These are phyloP conservation scores for Moricandia moricandioides DNA, from an alignment of 345 rosid genomes.

Conservation along the genomic window DNA sequence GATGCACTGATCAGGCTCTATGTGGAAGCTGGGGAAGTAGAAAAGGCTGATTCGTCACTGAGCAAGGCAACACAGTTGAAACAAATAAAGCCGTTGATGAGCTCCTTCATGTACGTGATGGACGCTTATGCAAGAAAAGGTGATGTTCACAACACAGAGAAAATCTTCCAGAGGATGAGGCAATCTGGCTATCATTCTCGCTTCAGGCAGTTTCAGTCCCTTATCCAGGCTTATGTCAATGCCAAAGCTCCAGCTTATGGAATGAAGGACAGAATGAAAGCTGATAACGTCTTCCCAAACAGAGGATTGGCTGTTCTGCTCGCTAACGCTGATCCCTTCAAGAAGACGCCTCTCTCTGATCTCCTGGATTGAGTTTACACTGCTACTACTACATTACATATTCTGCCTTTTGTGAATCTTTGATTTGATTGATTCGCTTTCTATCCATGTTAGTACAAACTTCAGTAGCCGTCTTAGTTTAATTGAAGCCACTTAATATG, in stretches of 20 bases:
- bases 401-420: conserved; percentile 16
- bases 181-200: conserved; percentile 65
- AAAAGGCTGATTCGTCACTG: conserved; percentile 69
- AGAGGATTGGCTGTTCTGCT: conserved; percentile 49
- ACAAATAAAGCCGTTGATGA: conserved; percentile 53
- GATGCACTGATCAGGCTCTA: conserved; percentile 74
- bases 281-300: conserved; percentile 72
- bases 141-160: conserved; percentile 81
- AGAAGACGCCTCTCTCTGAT: conserved; percentile 66
- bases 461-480: conserved; percentile 7
- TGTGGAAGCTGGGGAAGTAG: conserved; percentile 76
- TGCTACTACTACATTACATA: background rate
- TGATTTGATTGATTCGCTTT: background rate
- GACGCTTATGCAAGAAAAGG: conserved; percentile 66
- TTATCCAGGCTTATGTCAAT: conserved; percentile 59
- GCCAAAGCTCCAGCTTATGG: conserved; percentile 84
- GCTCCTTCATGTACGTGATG: conserved; percentile 63
- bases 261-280: conserved; percentile 78
- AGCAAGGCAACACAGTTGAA: conserved; percentile 53
- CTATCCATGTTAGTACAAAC: conserved; percentile 17
- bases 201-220: conserved; percentile 43
- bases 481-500: background rate
- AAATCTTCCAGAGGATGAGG: conserved; percentile 66
- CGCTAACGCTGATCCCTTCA: conserved; percentile 62
- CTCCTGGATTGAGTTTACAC: conserved; percentile 51